Base-by-base conservation (phyloP, 345 rosid species). In the Lepidium aucheri region DNA sequence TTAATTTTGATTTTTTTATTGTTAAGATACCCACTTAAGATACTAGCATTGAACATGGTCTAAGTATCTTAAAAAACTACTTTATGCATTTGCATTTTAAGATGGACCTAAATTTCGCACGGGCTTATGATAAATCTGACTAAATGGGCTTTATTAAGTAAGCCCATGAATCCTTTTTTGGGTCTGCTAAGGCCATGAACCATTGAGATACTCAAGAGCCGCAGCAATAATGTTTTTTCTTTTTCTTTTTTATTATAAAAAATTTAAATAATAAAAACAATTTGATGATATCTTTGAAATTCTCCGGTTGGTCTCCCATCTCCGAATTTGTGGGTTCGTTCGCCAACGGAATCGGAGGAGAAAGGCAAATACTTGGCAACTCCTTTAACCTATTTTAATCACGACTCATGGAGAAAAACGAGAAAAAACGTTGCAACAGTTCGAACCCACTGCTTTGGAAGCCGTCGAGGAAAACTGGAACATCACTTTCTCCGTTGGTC, bases 291-390 rank as follows among this genome's bases (percentile, higher is more conserved):
- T 24, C 26, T 24, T 24, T 24, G 3, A 24, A 45, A 24, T 36
- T 28, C 42, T 17, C 58, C 42, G 32, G 49, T 36, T 1, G 22
- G 32, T 47, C 20, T 28, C 15, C 22, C 9, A 1, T 5, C 8
- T 52, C 60, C 33, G 41, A 40, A 52, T 17, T 28, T 52, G 42
- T 53, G 20, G 36, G 15, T 16, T 63, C 47, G 50, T 39, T n/a
- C 9, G 20, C 55, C 61, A 32, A 40, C 32, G 61, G 53, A 41
- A 65, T 65, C 54, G 54, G 71, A 67, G 50, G 41, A 49, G 51
- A 58, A 47, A 40, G 16, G 2, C 55, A 57, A 47, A 6, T 28
- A 28, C 53, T 56, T 15, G 3, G 50, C 50, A 17, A 47, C 65
- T 15, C 8, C 15, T 66, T 41, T 52, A 16, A 64, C 50, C 8